A percentile compares a stretch with the other conserved stretches of the same genome.
These are phyloP conservation scores for Cetradonia linearis DNA, from an alignment of 495 filamentous ascomycete species.

Conservation along the genomic window DNA sequence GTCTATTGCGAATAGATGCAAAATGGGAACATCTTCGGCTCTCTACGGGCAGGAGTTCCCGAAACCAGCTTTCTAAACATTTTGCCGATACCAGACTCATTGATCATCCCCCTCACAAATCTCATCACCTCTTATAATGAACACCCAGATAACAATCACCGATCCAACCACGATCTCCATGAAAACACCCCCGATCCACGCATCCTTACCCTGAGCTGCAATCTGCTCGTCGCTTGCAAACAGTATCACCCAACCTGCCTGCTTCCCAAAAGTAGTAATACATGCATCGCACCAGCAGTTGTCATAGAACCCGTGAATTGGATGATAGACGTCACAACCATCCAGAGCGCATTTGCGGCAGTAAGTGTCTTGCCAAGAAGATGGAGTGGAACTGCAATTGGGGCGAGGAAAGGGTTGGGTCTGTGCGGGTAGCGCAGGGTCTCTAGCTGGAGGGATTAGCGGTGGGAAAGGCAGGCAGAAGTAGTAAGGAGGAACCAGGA, in stretches of 20 bases:
- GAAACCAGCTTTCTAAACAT: not conserved
- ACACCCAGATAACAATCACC: not conserved
- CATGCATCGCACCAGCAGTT: constrained; percentile 13
- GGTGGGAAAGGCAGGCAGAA: constrained; percentile 9
- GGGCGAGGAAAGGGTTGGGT: not conserved
- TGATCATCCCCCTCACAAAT: not conserved
- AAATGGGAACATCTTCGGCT: not conserved
- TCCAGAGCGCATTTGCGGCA: not conserved
- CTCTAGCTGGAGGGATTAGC: not conserved
- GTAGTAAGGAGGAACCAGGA: constrained; percentile 3
- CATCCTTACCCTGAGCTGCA: not conserved
- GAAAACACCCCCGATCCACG: constrained; percentile 2
- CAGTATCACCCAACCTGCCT: not conserved
- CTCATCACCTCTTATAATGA: constrained; percentile 8
- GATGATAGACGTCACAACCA: not conserved
- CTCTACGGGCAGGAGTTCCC: not conserved
- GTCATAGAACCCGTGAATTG: constrained; percentile 9
- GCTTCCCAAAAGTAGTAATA: constrained; percentile 4
- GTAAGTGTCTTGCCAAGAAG: not conserved
- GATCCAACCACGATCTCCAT: not conserved
- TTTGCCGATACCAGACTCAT: not conserved
- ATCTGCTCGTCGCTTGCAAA: constrained; percentile 1
- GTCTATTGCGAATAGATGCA: no score
- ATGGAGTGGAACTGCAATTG: not conserved
- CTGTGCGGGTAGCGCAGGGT: not conserved